phyloP scores from a whole-genome alignment of 148 eudicot genomes.

The Tetragonia tetragonoides region DNA sequence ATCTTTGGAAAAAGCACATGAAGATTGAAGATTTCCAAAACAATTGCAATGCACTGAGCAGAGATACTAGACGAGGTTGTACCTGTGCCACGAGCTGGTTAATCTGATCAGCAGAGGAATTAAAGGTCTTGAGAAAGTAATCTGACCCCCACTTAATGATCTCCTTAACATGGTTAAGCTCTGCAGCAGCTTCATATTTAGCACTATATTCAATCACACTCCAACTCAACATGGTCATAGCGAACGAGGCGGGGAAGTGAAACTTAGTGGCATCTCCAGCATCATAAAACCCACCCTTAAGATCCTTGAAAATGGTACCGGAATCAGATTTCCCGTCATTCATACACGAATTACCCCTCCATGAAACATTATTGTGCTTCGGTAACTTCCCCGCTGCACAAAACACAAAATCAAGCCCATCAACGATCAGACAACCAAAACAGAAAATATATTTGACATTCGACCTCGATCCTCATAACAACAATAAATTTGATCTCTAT shows the following conservation, averaged over 20 bases:
- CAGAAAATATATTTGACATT: not conserved
- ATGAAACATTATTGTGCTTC: slow-evolving; percentile 84
- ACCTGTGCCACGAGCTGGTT: slow-evolving; percentile 70
- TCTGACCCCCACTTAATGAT: slow-evolving; percentile 98
- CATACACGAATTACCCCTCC: slow-evolving; percentile 88
- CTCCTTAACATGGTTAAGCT: slow-evolving; percentile 80
- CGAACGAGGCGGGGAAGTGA: slow-evolving; percentile 77
- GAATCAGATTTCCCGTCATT: slow-evolving; percentile 68
- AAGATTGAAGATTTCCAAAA: not conserved
- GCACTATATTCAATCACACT: slow-evolving; percentile 95
- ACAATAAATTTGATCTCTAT: not conserved
- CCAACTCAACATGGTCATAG: slow-evolving; percentile 99
- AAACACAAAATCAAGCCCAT: slow-evolving; percentile 13
- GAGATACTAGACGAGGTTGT: not conserved
- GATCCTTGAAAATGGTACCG: slow-evolving; percentile 52
- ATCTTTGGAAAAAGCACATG: not conserved
- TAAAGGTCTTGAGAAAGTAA: slow-evolving; percentile 88
- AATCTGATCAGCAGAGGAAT: slow-evolving; percentile 75
- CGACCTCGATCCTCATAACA: not conserved
- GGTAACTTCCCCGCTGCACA: slow-evolving; percentile 85
- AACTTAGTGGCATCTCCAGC: slow-evolving; percentile 99
- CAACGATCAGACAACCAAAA: not conserved
- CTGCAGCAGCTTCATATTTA: slow-evolving; percentile 92
- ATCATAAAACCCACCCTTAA: slow-evolving; percentile 85
- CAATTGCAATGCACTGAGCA: not conserved